A percentile compares a stretch with the other conserved stretches of the same genome.
phyloP scores from a whole-genome alignment of 345 rosid species.

The Ailanthus altissimus region DNA sequence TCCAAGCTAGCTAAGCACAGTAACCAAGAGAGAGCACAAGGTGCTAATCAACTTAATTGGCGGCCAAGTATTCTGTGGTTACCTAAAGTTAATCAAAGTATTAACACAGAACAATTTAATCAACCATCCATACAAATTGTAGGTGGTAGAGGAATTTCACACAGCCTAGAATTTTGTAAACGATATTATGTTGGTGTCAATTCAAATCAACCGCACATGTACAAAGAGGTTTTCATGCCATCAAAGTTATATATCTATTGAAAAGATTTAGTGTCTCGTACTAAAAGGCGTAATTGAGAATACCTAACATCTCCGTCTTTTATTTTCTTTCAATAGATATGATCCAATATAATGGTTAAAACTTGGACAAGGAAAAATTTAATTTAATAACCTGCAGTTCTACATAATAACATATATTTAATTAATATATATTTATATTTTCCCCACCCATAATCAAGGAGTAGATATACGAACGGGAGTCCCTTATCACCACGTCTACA shows the following conservation, averaged over 20 bases:
- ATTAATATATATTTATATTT: too few relatives aligned
- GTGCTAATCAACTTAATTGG: neutral
- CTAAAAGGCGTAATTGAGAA: too few relatives aligned
- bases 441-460: too few relatives aligned
- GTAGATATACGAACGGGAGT: too few relatives aligned
- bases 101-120: neutral
- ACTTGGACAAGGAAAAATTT: too few relatives aligned
- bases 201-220: neutral
- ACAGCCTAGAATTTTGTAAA: neutral
- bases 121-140: neutral
- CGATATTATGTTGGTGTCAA: neutral
- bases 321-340: too few relatives aligned
- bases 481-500: too few relatives aligned
- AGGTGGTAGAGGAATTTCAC: neutral
- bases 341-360: too few relatives aligned
- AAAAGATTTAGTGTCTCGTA: too few relatives aligned
- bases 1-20: constrained; percentile 9
- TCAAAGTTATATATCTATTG: neutral
- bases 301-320: too few relatives aligned
- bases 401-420: too few relatives aligned
- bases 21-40: constrained; percentile 16
- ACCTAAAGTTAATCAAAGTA: constrained; percentile 8
- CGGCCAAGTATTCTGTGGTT: constrained; percentile 23
- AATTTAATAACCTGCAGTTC: too few relatives aligned
- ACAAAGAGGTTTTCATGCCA: neutral